A percentile compares a stretch with the other conserved stretches of the same genome.
Evolutionary conservation across 345 rosid genomes (phyloP).

Genomic region (Salix exigua): DNA sequence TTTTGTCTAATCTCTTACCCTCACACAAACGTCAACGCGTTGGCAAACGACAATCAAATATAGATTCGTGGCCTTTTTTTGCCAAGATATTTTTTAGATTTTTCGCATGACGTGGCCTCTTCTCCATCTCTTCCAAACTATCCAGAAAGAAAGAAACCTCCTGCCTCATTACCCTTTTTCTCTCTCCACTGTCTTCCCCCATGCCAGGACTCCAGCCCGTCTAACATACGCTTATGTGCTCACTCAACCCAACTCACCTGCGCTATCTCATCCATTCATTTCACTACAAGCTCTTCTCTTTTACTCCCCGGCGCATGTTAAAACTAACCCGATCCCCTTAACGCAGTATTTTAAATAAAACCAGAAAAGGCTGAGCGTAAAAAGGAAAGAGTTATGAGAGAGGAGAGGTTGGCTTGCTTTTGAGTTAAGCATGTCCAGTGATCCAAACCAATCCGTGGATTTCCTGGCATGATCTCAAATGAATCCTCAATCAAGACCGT

Average conservation of each 20-base stretch:
- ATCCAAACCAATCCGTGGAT: slow-evolving; percentile 16
- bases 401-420: too few relatives aligned
- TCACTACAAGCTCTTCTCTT: slow-evolving; percentile 6
- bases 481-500: neutral
- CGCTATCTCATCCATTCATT: slow-evolving; percentile 27
- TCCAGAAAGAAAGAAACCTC: slow-evolving; percentile 26
- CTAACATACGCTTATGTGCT: slow-evolving; percentile 22
- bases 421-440: slow-evolving; percentile 17
- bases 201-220: slow-evolving; percentile 33
- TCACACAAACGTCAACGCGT: too few relatives aligned
- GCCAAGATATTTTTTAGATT: neutral
- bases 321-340: neutral
- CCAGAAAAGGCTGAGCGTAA: neutral
- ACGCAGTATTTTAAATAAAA: neutral
- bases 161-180: slow-evolving; percentile 28
- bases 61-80: too few relatives aligned
- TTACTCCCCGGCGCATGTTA: slow-evolving; percentile 8
- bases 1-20: too few relatives aligned
- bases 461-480: neutral
- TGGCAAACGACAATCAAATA: too few relatives aligned
- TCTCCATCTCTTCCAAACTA: slow-evolving; percentile 56
- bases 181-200: neutral
- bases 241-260: slow-evolving; percentile 5
- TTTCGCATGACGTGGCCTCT: slow-evolving; percentile 50
- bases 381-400: neutral